Evolutionary conservation across 495 filamentous ascomycete species (phyloP).

Genomic region (Penicillium malachiteum): DNA sequence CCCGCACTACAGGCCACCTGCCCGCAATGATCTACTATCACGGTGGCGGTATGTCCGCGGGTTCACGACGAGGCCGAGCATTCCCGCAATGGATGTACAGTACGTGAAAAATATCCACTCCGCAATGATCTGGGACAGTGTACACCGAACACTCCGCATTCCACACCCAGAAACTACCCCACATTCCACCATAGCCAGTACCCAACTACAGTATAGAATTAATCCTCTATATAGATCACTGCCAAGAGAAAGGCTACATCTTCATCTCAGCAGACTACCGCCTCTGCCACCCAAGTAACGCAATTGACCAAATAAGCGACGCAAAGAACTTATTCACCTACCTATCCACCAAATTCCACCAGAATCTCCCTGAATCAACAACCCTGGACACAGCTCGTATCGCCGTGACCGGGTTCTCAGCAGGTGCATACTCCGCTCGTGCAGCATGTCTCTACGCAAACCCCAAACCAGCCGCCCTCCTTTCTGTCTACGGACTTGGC

Average conservation of each 20-base stretch:
- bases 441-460: slow-evolving; percentile 37
- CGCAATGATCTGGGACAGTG: not conserved
- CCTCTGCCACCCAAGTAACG: slow-evolving; percentile 25
- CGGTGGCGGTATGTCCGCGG: slow-evolving; percentile 37
- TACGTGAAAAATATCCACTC: not conserved
- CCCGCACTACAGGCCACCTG: slow-evolving; percentile 12
- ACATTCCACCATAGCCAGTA: not conserved
- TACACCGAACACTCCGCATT: not conserved
- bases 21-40: slow-evolving; percentile 39
- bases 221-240: slow-evolving; percentile 13
- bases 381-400: slow-evolving; percentile 25
- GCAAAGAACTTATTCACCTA: slow-evolving; percentile 24
- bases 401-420: slow-evolving; percentile 38
- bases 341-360: slow-evolving; percentile 14
- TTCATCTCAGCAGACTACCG: slow-evolving; percentile 34
- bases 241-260: slow-evolving; percentile 23
- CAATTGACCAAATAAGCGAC: slow-evolving; percentile 29
- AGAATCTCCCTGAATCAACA: slow-evolving; percentile 11
- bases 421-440: slow-evolving; percentile 35
- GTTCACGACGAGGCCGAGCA: slow-evolving; percentile 22
- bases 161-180: not conserved
- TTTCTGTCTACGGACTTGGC: slow-evolving; percentile 31
- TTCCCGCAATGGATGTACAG: slow-evolving; percentile 21
- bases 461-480: slow-evolving; percentile 30
- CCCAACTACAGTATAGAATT: not conserved